A percentile compares a stretch with the other conserved stretches of the same genome.
phyloP scores from a whole-genome alignment of 1,139 yeast species.

The Meyerozyma guilliermondii region DNA sequence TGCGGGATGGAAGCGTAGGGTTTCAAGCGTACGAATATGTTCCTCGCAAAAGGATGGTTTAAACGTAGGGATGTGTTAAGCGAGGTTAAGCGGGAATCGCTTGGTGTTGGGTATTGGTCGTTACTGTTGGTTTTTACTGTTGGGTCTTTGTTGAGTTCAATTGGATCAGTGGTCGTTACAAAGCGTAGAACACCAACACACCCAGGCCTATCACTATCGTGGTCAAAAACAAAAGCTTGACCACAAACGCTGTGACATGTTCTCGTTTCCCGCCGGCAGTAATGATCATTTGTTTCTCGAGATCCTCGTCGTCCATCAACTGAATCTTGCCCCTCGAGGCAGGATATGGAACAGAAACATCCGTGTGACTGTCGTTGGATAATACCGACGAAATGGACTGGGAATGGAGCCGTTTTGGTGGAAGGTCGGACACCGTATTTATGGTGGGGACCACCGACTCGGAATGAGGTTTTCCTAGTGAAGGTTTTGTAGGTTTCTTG shows the following conservation, averaged over 20 bases:
- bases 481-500: neutral
- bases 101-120: too few species aligned
- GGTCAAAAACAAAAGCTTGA: constrained; percentile 27
- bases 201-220: constrained; percentile 30
- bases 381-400: constrained; percentile 14
- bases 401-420: constrained; percentile 15
- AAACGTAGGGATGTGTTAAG: too few species aligned
- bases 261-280: constrained; percentile 39
- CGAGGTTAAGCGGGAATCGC: too few species aligned
- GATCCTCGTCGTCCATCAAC: constrained; percentile 26
- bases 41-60: too few species aligned
- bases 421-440: constrained; percentile 3
- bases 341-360: constrained; percentile 4
- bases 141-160: too few species aligned
- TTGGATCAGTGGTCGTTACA: too few species aligned
- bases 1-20: too few species aligned
- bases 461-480: neutral
- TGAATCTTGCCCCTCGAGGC: constrained; percentile 12
- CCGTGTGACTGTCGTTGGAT: constrained; percentile 10
- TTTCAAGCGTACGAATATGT: too few species aligned
- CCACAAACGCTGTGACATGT: constrained; percentile 27
- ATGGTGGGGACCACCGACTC: constrained; percentile 3
- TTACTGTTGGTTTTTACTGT: too few species aligned
- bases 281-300: constrained; percentile 34
- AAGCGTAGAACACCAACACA: constrained; percentile 34